Base-by-base conservation (phyloP, 2,329 filamentous ascomycete genomes). In the Myotisia sp. region DNA sequence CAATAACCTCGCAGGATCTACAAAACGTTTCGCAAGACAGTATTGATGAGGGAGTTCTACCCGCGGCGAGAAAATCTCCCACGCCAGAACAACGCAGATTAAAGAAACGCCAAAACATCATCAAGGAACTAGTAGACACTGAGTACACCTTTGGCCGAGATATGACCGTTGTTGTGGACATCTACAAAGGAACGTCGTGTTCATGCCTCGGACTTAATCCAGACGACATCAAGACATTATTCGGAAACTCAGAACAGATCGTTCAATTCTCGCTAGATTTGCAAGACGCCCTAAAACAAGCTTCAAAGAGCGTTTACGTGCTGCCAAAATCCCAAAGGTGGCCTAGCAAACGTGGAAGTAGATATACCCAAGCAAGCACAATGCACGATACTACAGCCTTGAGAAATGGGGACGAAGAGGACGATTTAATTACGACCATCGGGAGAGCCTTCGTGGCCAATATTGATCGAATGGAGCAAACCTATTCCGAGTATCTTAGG, bases 151-250 rank as follows among this genome's bases (percentile, higher is more conserved):
- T 92, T 56, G 76, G 92, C 37, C 75, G 84, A 43, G 90, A 98
- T 54, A 87, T 98, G 83, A 93, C 86, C 53, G 87, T 98, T 34
- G 79, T 93, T 2, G 84, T 92, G 50, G 86, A 95, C 51, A 95
- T 98, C 36, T 98, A 95, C 66, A 92, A 92, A 57, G 85, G 83
- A 27, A 95, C 90, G 1, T 82, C 84, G 1, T 76, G 80, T 45
- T 79, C 80, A 7, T 85, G 81, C 37, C 74, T 83, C 6, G 74
- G 84, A 42, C 70, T 94, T 18, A 82, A 80, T 27, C 64, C 72
- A 26, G 81, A 87, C 43, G 92, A 92, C 42, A 77, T 92, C 47
- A 92, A 86, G 52, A 68, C 81, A 8, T 74, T 98, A 10, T 98
- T 98, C 55, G 79, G 84, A 42, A 98, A 98, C 50, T 86, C 81